Base-by-base conservation (phyloP, 208 protist genomes). In the Leishmania turanica region DNA sequence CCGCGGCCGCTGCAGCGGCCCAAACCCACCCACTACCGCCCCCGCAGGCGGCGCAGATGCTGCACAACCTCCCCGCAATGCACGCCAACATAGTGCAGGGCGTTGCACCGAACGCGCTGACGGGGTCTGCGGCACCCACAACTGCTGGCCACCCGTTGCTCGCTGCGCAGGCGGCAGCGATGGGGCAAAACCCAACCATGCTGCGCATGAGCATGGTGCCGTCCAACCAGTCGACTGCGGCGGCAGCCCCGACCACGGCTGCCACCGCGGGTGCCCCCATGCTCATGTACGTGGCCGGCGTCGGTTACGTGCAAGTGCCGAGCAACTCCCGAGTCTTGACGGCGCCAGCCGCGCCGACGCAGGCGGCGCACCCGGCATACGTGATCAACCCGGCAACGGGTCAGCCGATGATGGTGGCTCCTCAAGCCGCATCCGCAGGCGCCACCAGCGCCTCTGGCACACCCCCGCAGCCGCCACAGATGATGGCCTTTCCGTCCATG, bases 311-410 rank as follows among this genome's bases (percentile, higher is more conserved):
- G 74, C 72, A 70, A 49, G 49, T 84, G 53, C 81, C 82, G 4
- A 47, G 19, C 42, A 80, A 73, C n/a, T 70, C 77, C 19, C 64
- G 70, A 62, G 69, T 86, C 64, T 27, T 81, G 71, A 19, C 77
- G 17, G 51, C 77, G 5, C 49, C 80, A 19, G 9, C 82, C 2
- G 31, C 74, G 7, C 64, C 42, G 51, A 24, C 78, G 24, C 82
- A 56, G 13, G 49, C 64, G 7, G 73, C 45, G 53, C 82, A 79
- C 27, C 74, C 73, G 5, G 75, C 81, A 37, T 81, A 82, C 65
- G 77, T 88, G 73, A 86, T 88, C 64, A 82, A 86, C 78, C 82
- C 82, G 0, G 77, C 78, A 8, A 86, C 82, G 49, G 82, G 82
- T 5, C 53, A 79, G 82, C 82, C 82, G 13, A 86, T 86, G 64